Base-by-base conservation (phyloP, 768 basidiomycete genomes). In the Filobasidium floriforme region DNA sequence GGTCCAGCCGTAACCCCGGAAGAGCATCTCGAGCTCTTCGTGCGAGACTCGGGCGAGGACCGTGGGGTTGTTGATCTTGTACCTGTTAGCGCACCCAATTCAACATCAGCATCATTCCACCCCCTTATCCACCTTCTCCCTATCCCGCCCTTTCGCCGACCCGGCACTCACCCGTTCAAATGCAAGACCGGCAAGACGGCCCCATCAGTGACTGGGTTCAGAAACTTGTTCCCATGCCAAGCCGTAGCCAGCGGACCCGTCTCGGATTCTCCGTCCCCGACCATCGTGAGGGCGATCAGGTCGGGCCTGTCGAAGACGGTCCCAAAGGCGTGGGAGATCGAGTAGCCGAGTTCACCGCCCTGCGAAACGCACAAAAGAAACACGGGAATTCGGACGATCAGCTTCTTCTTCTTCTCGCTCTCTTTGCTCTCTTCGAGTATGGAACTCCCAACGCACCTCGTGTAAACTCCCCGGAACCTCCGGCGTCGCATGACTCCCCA, bases 291-390 rank as follows among this genome's bases (percentile, higher is more conserved):
- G 28, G 87, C 85, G 70, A 94, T 84, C 28, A 92, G 85, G 73
- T 92, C 82, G 10, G 90, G 91, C 68, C 89, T 86, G 76, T 94
- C 92, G 87, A 92, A 90, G 68, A 89, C 86, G 18, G 89, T 87
- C 41, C 91, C 91, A 74, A 90, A 92, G 0, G 89, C 83, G 28
- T 75, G 74, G 22, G 70, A 83, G 51, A 92, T 84, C 0, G 90
- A 89, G 70, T 93, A 93, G 9, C 92, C 91, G n/a, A 93, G 83
- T 78, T 93, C 92, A 18, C 82, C 81, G 63, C 92, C 92, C 62
- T 49, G 22, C 22, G 18, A 37, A 37, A 49, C 46, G 46, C 46
- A 49, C 46, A 22, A 18, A n/a, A n/a, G n/a, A n/a, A n/a, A n/a
- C n/a, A n/a, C n/a, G n/a, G n/a, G n/a, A n/a, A n/a, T n/a, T n/a